phyloP scores from a whole-genome alignment of 2,329 filamentous ascomycete genomes.

The Thelonectria blattea region DNA sequence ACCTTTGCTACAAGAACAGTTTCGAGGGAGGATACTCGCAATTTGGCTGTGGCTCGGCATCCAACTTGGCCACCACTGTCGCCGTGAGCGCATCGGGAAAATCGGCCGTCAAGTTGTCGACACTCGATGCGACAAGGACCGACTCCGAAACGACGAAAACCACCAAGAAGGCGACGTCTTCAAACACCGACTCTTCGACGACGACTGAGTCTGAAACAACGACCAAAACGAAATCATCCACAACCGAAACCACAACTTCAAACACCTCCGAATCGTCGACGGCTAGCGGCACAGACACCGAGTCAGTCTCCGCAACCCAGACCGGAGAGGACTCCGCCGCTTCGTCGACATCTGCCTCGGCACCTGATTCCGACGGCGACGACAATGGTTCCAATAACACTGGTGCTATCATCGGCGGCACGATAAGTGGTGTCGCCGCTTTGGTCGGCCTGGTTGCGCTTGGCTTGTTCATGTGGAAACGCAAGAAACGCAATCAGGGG shows the following conservation, averaged over 20 bases:
- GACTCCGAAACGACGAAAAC: slow-evolving; percentile 49
- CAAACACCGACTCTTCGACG: slow-evolving; percentile 10
- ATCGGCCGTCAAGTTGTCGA: slow-evolving; percentile 43
- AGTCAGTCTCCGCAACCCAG: slow-evolving; percentile 27
- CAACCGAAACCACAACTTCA: slow-evolving; percentile 16
- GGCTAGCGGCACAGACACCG: slow-evolving; percentile 28
- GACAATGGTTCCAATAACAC: slow-evolving; percentile 43
- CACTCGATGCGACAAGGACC: slow-evolving; percentile 48
- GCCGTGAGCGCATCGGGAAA: slow-evolving; percentile 53
- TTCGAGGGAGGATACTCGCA: slow-evolving; percentile 63
- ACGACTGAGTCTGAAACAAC: slow-evolving; percentile 13
- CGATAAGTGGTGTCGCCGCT: slow-evolving; percentile 57
- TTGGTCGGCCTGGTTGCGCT: slow-evolving; percentile 51
- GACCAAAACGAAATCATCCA: slow-evolving; percentile 11
- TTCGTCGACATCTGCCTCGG: slow-evolving; percentile 33
- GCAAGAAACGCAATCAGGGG: slow-evolving; percentile 50
- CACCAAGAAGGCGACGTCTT: slow-evolving; percentile 23
- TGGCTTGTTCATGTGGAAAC: slow-evolving; percentile 52
- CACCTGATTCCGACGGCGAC: slow-evolving; percentile 39
- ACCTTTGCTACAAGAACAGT: slow-evolving; percentile 62
- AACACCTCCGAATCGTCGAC: slow-evolving; percentile 24
- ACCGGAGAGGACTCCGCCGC: slow-evolving; percentile 24
- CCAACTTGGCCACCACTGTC: slow-evolving; percentile 56
- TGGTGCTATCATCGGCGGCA: slow-evolving; percentile 61
- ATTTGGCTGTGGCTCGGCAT: slow-evolving; percentile 60